Percentiles rank a stretch among this genome's conserved stretches.
Conservation (phyloP, 192 early-diverging fungal genomes). For the Pecoramyces ruminantium region DNA sequence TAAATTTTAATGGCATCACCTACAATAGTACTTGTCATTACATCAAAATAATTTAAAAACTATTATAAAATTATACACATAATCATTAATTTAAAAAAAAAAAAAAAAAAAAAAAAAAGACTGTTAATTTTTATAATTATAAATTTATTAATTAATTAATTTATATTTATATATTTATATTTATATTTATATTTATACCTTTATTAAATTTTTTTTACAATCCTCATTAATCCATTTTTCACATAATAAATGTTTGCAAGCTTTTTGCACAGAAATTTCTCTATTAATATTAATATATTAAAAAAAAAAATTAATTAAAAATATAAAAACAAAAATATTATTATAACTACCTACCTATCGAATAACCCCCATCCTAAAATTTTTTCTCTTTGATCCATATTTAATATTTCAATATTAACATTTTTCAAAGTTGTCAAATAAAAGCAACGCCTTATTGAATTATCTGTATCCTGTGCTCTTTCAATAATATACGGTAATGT, state of each 20-base stretch:
- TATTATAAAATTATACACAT: too few relatives aligned
- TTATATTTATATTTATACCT: background rate
- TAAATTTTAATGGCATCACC: background rate
- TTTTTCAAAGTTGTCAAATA: conserved; percentile 52
- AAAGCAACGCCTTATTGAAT: conserved; percentile 51
- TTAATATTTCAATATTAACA: conserved; percentile 40
- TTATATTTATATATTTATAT: too few relatives aligned
- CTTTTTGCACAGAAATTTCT: conserved; percentile 57
- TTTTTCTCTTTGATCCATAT: conserved; percentile 47
- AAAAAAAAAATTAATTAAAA: background rate
- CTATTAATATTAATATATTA: conserved; percentile 5
- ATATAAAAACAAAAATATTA: background rate
- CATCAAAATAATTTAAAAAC: background rate
- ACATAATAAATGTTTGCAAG: conserved; percentile 39
- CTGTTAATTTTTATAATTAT: too few relatives aligned
- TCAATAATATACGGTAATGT: conserved; percentile 56
- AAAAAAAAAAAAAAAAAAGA: too few relatives aligned
- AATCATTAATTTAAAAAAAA: too few relatives aligned
- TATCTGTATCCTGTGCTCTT: conserved; percentile 58
- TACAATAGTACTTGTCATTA: background rate
- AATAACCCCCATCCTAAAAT: conserved; percentile 57
- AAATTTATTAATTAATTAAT: too few relatives aligned
- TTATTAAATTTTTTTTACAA: background rate
- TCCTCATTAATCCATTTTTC: conserved; percentile 7
- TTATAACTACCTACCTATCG: conserved; percentile 36